These are phyloP conservation scores for Solidago caesia DNA, from an alignment of 129 eudicot species.

Conservation along the genomic window DNA sequence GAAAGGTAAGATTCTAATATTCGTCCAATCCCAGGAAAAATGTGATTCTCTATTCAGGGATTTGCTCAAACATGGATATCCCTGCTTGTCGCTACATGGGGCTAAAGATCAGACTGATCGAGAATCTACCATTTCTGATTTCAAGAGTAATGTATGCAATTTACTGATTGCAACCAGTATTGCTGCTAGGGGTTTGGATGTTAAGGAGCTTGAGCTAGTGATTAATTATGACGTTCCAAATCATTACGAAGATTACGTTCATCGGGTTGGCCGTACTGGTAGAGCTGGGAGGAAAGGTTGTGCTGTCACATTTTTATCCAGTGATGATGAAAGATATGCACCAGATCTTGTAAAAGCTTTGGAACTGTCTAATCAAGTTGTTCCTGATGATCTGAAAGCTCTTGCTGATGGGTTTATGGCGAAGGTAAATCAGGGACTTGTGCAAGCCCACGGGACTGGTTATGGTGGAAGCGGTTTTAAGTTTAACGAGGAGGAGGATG, in stretches of 20 bases:
- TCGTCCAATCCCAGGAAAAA: constrained; percentile 75
- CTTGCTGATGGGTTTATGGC: constrained; percentile 75
- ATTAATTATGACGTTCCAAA: constrained; percentile 72
- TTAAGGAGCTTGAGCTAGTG: constrained; percentile 76
- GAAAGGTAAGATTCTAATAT: constrained; percentile 71
- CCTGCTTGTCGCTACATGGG: constrained; percentile 76
- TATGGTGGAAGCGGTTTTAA: constrained; percentile 81
- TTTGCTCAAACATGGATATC: constrained; percentile 64
- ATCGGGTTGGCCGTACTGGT: constrained; percentile 80
- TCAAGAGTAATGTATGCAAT: constrained; percentile 72
- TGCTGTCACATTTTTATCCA: constrained; percentile 62
- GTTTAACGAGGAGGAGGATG: constrained; percentile 81
- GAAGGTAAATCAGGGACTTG: constrained; percentile 75
- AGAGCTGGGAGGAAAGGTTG: constrained; percentile 76
- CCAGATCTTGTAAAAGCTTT: constrained; percentile 78
- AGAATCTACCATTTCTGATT: constrained; percentile 75
- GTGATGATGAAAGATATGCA: constrained; percentile 65
- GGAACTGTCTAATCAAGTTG: constrained; percentile 63
- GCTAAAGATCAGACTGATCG: constrained; percentile 81
- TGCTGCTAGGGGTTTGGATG: constrained; percentile 84
- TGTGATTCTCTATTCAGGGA: constrained; percentile 69
- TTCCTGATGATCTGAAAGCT: constrained; percentile 71
- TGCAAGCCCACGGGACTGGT: constrained; percentile 80
- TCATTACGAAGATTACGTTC: constrained; percentile 82
- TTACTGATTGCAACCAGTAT: constrained; percentile 70